Base-by-base conservation (phyloP, 164 flowering plant species). In the Dillenia turbinata region DNA sequence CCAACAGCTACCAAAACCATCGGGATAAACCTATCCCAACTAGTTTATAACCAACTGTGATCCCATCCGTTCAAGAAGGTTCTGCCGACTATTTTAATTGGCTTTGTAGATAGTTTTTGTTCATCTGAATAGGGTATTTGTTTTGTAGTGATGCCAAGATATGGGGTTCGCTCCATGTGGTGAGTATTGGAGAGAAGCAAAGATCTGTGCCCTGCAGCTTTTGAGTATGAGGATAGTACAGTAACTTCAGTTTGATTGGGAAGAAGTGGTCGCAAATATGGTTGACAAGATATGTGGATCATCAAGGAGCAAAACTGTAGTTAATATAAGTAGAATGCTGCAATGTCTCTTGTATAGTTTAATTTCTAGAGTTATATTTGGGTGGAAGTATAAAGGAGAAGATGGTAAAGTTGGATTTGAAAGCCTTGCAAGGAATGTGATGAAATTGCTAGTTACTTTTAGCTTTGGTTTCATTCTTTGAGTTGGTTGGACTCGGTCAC, bases 191-290 rank as follows among this genome's bases (percentile, higher is more conserved):
- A n/a, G n/a, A n/a, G n/a, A n/a, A n/a, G n/a, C n/a, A n/a, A n/a
- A n/a, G n/a, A n/a, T n/a, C n/a, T n/a, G n/a, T n/a, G n/a, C n/a
- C n/a, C n/a, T n/a, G n/a, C n/a, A n/a, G n/a, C n/a, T n/a, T n/a
- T n/a, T n/a, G n/a, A n/a, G n/a, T n/a, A n/a, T n/a, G n/a, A n/a
- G n/a, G n/a, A n/a, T n/a, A n/a, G n/a, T n/a, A n/a, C n/a, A n/a
- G n/a, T n/a, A n/a, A n/a, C n/a, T n/a, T n/a, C n/a, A n/a, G n/a
- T n/a, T n/a, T n/a, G n/a, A n/a, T n/a, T n/a, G 60, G 16, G 70
- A 62, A n/a, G 70, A 71, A 58, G 78, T 71, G 26, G 69, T 68
- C 40, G 6, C 33, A n/a, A 1, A 2, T 12, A 12, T 77, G 64
- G 16, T 73, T 5, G 54, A 63, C 6, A 62, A 47, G 47, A 61